Evolutionary conservation across 2,329 filamentous ascomycete species (phyloP).

Genomic region (Fusarium sp.): DNA sequence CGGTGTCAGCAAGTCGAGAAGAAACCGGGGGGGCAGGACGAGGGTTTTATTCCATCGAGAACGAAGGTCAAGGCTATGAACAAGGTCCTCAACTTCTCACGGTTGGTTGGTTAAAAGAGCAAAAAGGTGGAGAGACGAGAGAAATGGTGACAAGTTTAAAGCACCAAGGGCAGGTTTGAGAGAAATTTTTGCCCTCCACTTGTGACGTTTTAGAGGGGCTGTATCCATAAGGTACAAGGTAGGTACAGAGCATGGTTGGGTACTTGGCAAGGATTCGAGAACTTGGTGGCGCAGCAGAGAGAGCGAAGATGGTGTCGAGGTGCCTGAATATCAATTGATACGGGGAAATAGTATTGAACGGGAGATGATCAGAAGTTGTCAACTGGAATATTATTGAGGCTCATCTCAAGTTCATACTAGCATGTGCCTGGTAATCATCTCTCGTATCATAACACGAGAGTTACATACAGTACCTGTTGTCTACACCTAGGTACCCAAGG

Average conservation of each 20-base stretch:
- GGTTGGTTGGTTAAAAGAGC: constrained; percentile 16
- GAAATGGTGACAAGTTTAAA: background rate
- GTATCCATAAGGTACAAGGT: background rate
- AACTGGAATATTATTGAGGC: too few relatives aligned
- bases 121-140: constrained; percentile 11
- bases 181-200: constrained; percentile 38
- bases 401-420: background rate
- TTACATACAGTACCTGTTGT: too few relatives aligned
- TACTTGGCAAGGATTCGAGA: constrained; percentile 7
- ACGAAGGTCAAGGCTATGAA: constrained; percentile 2
- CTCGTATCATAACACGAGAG: too few relatives aligned
- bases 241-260: background rate
- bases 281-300: constrained; percentile 23
- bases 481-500: background rate
- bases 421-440: background rate
- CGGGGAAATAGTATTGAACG: too few relatives aligned
- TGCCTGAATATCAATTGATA: constrained; percentile 1
- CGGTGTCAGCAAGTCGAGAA: background rate
- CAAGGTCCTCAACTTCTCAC: constrained; percentile 12
- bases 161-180: constrained; percentile 4
- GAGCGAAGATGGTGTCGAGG: background rate
- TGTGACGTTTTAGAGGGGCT: constrained; percentile 43
- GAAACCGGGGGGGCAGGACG: constrained; percentile 6
- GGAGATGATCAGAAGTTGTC: too few relatives aligned
- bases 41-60: constrained; percentile 29